These are phyloP conservation scores for Arabis hirsuta DNA, from an alignment of 345 rosid genomes.

Conservation along the genomic window DNA sequence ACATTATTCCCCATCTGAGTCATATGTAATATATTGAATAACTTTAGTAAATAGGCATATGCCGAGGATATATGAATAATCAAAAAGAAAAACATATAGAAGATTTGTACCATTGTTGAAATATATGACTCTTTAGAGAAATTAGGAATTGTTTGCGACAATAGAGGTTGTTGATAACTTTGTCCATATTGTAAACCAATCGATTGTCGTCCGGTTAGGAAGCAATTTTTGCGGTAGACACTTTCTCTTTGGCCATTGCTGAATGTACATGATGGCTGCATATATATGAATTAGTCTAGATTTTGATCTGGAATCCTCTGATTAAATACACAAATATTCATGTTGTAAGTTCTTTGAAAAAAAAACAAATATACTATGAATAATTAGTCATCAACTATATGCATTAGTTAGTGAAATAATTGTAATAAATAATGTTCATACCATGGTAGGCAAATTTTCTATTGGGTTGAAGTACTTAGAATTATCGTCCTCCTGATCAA, in stretches of 20 bases:
- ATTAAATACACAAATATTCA: background rate
- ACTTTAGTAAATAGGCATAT: background rate
- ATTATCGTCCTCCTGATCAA: background rate
- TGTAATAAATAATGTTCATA: conserved; percentile 14
- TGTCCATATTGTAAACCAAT: conserved; percentile 19
- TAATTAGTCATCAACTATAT: background rate
- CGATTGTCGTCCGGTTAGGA: background rate
- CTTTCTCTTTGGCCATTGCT: conserved; percentile 20
- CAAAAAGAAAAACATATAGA: background rate
- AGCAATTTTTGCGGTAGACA: background rate
- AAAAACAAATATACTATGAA: too few species aligned
- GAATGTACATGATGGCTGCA: conserved; percentile 10
- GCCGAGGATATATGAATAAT: background rate
- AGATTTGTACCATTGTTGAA: conserved; percentile 25
- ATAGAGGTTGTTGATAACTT: conserved; percentile 16
- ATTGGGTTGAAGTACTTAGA: background rate
- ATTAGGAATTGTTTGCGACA: conserved; percentile 8
- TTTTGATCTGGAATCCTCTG: background rate
- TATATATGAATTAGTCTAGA: background rate
- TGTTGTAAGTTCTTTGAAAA: background rate
- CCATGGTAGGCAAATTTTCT: conserved; percentile 8
- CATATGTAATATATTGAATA: conserved; percentile 5
- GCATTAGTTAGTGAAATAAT: background rate
- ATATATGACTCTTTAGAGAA: conserved; percentile 4
- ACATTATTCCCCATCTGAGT: conserved; percentile 23